phyloP scores from a whole-genome alignment of 306 rosid species.

The Calophaca sinica region DNA sequence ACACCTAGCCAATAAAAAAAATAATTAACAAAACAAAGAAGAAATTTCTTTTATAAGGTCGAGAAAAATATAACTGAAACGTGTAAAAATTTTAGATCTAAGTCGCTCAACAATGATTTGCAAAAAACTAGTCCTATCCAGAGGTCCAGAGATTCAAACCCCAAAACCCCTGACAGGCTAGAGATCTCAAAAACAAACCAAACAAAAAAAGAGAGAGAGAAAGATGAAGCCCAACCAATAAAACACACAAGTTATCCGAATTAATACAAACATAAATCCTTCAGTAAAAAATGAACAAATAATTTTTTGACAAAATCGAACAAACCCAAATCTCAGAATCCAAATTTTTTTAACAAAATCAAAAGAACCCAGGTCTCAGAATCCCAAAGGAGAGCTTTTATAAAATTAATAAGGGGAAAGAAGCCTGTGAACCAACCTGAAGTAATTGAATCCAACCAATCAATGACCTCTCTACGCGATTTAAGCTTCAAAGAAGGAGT shows the following conservation, averaged over 20 bases:
- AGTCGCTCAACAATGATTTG: not conserved
- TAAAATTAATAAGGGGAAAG: no score
- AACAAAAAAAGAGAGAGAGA: not conserved
- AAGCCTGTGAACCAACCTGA: constrained; percentile 61
- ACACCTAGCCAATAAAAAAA: not conserved
- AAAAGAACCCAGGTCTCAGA: not conserved
- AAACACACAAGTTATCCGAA: not conserved
- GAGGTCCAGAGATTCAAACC: not conserved
- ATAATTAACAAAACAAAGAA: not conserved
- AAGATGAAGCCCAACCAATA: not conserved
- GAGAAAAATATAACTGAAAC: not conserved
- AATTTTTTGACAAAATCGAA: not conserved
- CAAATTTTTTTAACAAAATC: not conserved
- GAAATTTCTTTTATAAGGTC: not conserved
- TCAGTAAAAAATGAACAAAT: not conserved
- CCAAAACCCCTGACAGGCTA: not conserved
- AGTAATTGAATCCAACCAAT: constrained; percentile 75
- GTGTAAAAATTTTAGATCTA: not conserved
- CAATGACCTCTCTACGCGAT: constrained; percentile 77
- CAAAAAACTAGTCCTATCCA: not conserved
- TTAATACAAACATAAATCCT: no score
- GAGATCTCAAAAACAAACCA: not conserved
- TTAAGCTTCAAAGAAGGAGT: constrained; percentile 61
- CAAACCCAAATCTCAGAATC: not conserved
- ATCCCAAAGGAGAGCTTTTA: not conserved